A percentile compares a stretch with the other conserved stretches of the same genome.
phyloP scores from a whole-genome alignment of 176 grass and related monocot genomes.

The Avena sativa region DNA sequence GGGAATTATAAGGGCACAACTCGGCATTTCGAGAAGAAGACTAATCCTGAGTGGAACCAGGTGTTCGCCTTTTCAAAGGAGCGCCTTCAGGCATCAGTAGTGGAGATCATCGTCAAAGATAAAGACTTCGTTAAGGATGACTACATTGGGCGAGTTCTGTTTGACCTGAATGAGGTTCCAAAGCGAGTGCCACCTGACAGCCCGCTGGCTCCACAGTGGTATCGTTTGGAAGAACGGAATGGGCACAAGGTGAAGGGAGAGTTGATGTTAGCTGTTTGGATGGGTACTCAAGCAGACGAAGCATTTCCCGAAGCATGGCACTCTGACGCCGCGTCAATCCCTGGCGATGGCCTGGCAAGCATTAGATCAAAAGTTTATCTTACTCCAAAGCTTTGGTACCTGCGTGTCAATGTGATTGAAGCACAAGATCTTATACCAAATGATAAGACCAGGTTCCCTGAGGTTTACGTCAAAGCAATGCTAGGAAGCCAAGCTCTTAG shows the following conservation, averaged over 20 bases:
- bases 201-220: constrained; percentile 78
- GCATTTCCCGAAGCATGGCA: constrained; percentile 80
- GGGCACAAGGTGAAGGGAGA: constrained; percentile 71
- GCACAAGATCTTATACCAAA: constrained; percentile 67
- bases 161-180: constrained; percentile 69
- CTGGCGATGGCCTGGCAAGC: constrained; percentile 64
- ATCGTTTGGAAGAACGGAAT: constrained; percentile 62
- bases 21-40: constrained; percentile 65
- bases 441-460: constrained; percentile 63
- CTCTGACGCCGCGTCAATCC: constrained; percentile 66
- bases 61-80: constrained; percentile 79
- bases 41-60: constrained; percentile 79
- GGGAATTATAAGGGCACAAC: constrained; percentile 73
- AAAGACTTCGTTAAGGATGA: constrained; percentile 73
- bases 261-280: constrained; percentile 86
- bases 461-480: constrained; percentile 67
- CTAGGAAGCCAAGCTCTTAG: constrained; percentile 63
- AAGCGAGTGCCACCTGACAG: constrained; percentile 75
- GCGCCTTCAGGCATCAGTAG: constrained; percentile 62
- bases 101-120: constrained; percentile 68
- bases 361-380: constrained; percentile 81
- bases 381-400: constrained; percentile 78
- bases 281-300: constrained; percentile 81
- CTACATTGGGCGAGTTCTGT: constrained; percentile 55
- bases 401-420: constrained; percentile 76